Base-by-base conservation (phyloP, 2,329 filamentous ascomycete genomes). In the Cordyceps javanica region DNA sequence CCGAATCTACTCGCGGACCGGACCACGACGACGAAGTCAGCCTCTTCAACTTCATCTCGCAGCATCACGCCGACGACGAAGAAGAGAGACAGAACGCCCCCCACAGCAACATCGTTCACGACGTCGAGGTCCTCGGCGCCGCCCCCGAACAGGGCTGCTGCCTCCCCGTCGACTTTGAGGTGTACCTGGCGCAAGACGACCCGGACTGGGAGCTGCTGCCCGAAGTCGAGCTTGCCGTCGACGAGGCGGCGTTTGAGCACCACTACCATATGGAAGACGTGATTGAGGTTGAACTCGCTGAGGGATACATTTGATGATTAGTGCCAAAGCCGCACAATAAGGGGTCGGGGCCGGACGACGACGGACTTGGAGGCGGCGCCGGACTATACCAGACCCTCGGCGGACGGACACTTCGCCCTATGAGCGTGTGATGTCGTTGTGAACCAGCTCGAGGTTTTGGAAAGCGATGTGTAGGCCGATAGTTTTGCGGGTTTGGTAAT, bases 191-290 rank as follows among this genome's bases (percentile, higher is more conserved):
- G 1, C 57, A 66, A 2, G 63, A 68, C 14, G 66, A 67, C 16
- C 62, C 66, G 0, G 66, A 70, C 0, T 16, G 62, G 1, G 60
- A 60, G 0, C 55, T 64, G 14, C 49, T 73, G 11, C 70, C 67
- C 0, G 66, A 68, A 50, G 57, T 66, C 34, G 70, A 72, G 52
- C 46, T 72, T 16, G 62, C 62, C 1, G 51, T 73, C 3, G 68
- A 72, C 9, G 52, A 63, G 39, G 63, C 66, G 1, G 61, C 53
- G 0, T 72, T 64, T 14, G 66, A 68, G 49, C 46, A 60, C 11
- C 60, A 65, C n/a, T 66, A 64, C 28, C 62, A 61, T 0, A 39
- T 60, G 5, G 59, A 58, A 0, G 68, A 60, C 0, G 65, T 61
- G 2, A 49, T 71, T 2, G 67, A 70, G 2, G 45, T 72, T 3